phyloP scores from a whole-genome alignment of 352 stramenopile genomes.

The Phytophthora meadii region DNA sequence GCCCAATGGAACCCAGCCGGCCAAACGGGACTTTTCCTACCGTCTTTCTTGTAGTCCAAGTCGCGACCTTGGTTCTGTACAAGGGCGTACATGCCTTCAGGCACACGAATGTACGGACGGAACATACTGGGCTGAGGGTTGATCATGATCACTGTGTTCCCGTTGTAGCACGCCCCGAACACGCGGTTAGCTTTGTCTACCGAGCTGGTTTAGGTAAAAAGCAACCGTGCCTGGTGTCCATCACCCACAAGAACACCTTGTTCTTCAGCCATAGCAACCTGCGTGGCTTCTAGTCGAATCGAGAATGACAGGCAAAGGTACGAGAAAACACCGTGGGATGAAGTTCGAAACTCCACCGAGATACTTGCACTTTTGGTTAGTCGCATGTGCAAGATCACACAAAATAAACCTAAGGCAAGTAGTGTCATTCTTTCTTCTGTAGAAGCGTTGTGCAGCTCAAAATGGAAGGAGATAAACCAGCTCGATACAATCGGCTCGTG shows the following conservation, averaged over 20 bases:
- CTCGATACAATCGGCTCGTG: conserved; percentile 46
- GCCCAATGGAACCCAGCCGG: conserved; percentile 74
- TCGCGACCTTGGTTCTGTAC: conserved; percentile 84
- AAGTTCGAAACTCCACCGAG: no score
- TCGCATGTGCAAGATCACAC: background rate
- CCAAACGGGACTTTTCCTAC: conserved; percentile 59
- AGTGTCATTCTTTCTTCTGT: background rate
- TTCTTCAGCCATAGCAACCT: conserved; percentile 23
- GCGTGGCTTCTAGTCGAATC: background rate
- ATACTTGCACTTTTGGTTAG: background rate
- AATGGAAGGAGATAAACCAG: background rate
- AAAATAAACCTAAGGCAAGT: background rate
- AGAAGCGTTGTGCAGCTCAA: background rate
- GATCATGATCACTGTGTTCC: conserved; percentile 85
- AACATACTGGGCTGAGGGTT: conserved; percentile 62
- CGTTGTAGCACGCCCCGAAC: conserved; percentile 83
- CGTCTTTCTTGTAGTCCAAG: conserved; percentile 52
- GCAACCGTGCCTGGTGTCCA: conserved; percentile 59
- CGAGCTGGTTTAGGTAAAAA: conserved; percentile 64
- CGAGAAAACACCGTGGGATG: background rate
- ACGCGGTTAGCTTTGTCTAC: conserved; percentile 75
- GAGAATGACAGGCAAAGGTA: background rate
- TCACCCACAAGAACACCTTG: conserved; percentile 13
- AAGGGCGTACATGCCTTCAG: conserved; percentile 87
- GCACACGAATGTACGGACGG: conserved; percentile 83